These are phyloP conservation scores for Durio zibethinus DNA, from an alignment of 345 rosid species.

Conservation along the genomic window DNA sequence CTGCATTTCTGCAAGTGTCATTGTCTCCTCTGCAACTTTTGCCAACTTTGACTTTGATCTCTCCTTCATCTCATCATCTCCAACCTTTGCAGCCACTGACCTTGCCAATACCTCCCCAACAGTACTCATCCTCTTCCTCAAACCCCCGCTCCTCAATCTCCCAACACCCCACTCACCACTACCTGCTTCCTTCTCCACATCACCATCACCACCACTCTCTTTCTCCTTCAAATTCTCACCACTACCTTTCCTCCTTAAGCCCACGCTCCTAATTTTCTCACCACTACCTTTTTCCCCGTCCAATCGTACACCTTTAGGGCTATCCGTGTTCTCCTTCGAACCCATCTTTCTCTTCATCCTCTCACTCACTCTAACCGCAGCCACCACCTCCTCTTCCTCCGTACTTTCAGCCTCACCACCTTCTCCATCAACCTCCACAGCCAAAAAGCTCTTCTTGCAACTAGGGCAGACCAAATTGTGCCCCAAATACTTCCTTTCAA, in stretches of 20 bases:
- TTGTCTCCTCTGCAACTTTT: constrained; percentile 45
- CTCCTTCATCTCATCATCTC: constrained; percentile 9
- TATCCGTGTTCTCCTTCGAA: constrained; percentile 17
- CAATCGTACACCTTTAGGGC: constrained; percentile 10
- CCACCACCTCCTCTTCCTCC: constrained; percentile 24
- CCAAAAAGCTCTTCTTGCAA: constrained; percentile 70
- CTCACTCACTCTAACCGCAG: constrained; percentile 20
- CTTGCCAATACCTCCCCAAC: constrained; percentile 38
- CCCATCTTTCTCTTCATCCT: constrained; percentile 26
- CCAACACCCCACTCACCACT: constrained; percentile 34
- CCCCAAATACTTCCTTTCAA: constrained; percentile 73
- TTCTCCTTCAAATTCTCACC: constrained; percentile 25
- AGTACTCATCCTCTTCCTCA: constrained; percentile 32
- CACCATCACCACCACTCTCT: constrained; percentile 20
- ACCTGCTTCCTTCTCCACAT: background rate
- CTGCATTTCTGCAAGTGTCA: constrained; percentile 82
- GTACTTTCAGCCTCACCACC: constrained; percentile 15
- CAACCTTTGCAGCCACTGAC: constrained; percentile 25
- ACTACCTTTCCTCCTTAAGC: constrained; percentile 24
- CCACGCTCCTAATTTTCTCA: constrained; percentile 11
- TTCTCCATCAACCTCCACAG: constrained; percentile 49
- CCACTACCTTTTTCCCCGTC: constrained; percentile 21
- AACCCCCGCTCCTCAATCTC: constrained; percentile 34
- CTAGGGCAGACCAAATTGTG: constrained; percentile 67
- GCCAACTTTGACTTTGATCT: constrained; percentile 24